These are phyloP conservation scores for Nymphaea colorata DNA, from an alignment of 164 flowering plant species.

Conservation along the genomic window DNA sequence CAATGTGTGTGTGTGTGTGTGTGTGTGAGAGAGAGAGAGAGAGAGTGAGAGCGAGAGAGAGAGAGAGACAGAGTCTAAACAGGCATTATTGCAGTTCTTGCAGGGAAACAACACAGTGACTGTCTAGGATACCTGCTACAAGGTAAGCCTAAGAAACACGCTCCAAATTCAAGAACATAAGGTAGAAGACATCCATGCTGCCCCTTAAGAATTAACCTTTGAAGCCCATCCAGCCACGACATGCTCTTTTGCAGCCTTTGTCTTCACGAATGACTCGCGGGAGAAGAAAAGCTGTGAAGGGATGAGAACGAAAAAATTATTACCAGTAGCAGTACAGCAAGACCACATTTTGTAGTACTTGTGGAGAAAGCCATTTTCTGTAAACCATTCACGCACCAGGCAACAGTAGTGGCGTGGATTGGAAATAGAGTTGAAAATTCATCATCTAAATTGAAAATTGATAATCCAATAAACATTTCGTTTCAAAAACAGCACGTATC, in stretches of 20 bases:
- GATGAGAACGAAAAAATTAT: not conserved
- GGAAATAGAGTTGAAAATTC: no score
- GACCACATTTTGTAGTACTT: no score
- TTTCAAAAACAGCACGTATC: no score
- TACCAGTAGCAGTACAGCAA: not conserved
- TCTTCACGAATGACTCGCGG: slow-evolving; percentile 51
- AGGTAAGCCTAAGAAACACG: not conserved
- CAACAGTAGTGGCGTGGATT: no score
- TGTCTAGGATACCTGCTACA: not conserved
- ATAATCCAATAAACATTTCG: no score
- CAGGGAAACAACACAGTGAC: not conserved
- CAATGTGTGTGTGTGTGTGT: no score
- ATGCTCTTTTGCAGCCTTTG: slow-evolving; percentile 31
- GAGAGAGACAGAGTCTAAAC: not conserved
- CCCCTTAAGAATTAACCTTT: slow-evolving; percentile 30
- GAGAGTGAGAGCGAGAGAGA: not conserved
- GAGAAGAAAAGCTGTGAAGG: slow-evolving; percentile 41
- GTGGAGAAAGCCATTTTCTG: not conserved
- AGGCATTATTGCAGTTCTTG: not conserved
- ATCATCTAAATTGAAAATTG: no score
- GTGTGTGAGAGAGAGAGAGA: not conserved
- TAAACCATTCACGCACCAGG: not conserved
- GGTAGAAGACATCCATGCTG: not conserved
- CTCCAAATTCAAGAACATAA: not conserved
- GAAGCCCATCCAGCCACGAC: slow-evolving; percentile 55